These are phyloP conservation scores for Colletotrichum somersetense DNA, from an alignment of 2,329 filamentous ascomycete genomes.

Conservation along the genomic window DNA sequence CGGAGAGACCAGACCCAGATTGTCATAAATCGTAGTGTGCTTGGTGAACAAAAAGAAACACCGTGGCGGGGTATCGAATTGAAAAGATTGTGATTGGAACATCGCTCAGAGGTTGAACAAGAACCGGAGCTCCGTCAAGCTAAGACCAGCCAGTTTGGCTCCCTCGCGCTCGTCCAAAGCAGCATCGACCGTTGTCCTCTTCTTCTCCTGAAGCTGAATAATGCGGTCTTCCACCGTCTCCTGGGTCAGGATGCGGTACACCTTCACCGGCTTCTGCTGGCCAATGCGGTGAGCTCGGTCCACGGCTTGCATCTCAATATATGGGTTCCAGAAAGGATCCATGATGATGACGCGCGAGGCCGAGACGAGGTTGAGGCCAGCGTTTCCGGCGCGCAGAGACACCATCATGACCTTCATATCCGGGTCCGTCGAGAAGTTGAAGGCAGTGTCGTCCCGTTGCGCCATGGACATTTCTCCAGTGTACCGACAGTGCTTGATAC, in stretches of 20 bases:
- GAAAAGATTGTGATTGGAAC: background rate
- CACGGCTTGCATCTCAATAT: slow-evolving; percentile 91
- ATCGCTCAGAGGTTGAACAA: slow-evolving; percentile 64
- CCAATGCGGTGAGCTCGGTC: slow-evolving; percentile 92
- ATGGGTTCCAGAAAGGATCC: slow-evolving; percentile 96
- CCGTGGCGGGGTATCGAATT: background rate
- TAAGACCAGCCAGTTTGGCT: slow-evolving; percentile 75
- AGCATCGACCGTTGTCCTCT: slow-evolving; percentile 80
- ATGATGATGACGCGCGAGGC: slow-evolving; percentile 90
- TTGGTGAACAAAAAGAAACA: background rate
- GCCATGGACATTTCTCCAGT: slow-evolving; percentile 80
- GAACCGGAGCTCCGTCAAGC: slow-evolving; percentile 74
- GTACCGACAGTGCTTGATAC: slow-evolving; percentile 75
- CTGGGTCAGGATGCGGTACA: slow-evolving; percentile 83
- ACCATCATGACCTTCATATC: slow-evolving; percentile 79
- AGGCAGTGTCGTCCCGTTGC: slow-evolving; percentile 75
- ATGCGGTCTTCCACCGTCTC: slow-evolving; percentile 92
- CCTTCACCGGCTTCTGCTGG: slow-evolving; percentile 78
- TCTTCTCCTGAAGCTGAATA: slow-evolving; percentile 80
- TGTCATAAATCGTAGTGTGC: background rate
- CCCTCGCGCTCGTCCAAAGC: slow-evolving; percentile 83
- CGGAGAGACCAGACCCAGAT: background rate
- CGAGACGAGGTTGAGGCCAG: slow-evolving; percentile 86
- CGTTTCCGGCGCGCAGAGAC: slow-evolving; percentile 84
- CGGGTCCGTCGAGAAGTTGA: slow-evolving; percentile 72